A percentile compares a stretch with the other conserved stretches of the same genome.
Conservation (phyloP, 2,329 filamentous ascomycete species). For the Aspergillus unguis region DNA sequence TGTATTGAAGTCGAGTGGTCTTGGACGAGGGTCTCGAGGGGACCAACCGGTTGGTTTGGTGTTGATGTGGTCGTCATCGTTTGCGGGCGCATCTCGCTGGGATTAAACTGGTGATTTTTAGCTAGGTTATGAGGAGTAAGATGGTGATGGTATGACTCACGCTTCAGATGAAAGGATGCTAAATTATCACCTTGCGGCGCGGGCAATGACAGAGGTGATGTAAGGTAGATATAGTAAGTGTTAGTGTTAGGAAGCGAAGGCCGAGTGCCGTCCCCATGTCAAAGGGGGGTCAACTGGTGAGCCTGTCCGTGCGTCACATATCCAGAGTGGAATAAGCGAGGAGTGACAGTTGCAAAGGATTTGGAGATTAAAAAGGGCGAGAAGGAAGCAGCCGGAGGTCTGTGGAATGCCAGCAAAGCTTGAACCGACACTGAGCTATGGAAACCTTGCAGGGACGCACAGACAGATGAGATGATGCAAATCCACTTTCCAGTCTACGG, state of each 20-base stretch:
- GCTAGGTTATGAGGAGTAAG: background rate
- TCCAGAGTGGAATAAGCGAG: background rate
- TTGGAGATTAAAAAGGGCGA: background rate
- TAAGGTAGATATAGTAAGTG: background rate
- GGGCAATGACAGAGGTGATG: background rate
- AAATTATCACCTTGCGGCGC: background rate
- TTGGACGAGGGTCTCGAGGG: background rate
- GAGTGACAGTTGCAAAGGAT: background rate
- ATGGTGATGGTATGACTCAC: background rate
- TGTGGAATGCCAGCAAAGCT: background rate
- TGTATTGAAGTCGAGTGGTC: background rate
- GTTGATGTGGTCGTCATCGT: slow-evolving; percentile 5
- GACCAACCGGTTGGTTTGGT: background rate
- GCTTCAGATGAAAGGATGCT: background rate
- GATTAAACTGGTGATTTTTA: no score
- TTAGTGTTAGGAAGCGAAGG: background rate
- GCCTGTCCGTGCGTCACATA: background rate
- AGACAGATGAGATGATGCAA: background rate
- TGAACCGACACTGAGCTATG: background rate
- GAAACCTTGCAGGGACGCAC: background rate
- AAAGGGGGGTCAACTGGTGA: background rate
- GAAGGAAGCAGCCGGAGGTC: background rate
- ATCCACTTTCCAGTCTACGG: background rate
- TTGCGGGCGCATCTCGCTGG: background rate
- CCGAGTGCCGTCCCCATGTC: background rate